Base-by-base conservation (phyloP, 495 filamentous ascomycete species). In the Daldinia bambusicola region DNA sequence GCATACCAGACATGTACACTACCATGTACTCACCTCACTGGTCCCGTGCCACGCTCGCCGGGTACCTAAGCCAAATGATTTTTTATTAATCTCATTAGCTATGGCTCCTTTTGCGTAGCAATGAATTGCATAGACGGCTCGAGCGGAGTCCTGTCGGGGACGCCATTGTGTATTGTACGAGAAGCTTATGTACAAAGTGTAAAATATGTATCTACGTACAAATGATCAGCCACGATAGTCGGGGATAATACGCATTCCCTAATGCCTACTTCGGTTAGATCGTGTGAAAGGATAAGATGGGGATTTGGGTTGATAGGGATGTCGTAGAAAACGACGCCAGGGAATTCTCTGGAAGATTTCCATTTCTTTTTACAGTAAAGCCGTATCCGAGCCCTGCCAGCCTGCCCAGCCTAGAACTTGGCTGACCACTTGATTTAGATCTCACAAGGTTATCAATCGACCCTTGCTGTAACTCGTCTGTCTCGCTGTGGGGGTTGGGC, bases 261-360 rank as follows among this genome's bases (percentile, higher is more conserved):
- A 31, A 31, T 40, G 55, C 55, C 18, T 38, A 32, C 38, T 34
- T 55, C 22, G 45, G 58, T 60, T 53, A 66, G 36, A 38, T 22
- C 36, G 13, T 38, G 4, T 22, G 22, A 8, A 41, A 1, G 37
- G 37, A 31, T 22, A 22, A 14, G 38, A 34, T 34, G 53, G 53
- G 53, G 32, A 56, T 20, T 65, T 72, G 16, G 16, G 43, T 16
- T 43, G 7, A 48, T 48, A 13, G 8, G 43, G 43, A 48, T 48
- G 43, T 64, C 22, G 61, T 65, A 50, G 50, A 68, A 66, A 66
- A 62, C 65, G 40, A 65, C 50, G 43, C 37, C 57, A 69, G 61
- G 63, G 67, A 71, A 67, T 67, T 60, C 63, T 71, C 63, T 74
- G 67, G 71, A 71, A 71, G 71, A 67, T 70, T 74, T 71, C 67